Percentiles rank a stretch among this genome's conserved stretches.
Evolutionary conservation across 2,329 filamentous ascomycete genomes (phyloP).

Genomic region (Colletotrichum sp.): DNA sequence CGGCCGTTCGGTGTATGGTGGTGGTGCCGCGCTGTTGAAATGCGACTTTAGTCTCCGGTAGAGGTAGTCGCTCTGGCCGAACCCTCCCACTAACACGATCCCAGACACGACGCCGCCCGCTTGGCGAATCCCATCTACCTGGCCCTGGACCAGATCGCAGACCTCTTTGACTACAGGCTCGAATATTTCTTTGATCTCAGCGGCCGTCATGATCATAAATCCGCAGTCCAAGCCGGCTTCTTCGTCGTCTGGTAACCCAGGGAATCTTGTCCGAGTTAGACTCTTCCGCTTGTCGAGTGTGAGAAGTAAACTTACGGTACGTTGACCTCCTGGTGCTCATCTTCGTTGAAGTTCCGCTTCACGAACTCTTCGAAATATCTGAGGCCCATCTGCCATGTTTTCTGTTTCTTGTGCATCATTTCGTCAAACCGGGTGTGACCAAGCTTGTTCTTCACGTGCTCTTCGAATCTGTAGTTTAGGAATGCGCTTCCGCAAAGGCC

Average conservation of each 20-base stretch:
- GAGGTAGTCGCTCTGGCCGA: constrained; percentile 79
- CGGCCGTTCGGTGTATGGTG: constrained; percentile 71
- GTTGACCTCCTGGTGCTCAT: constrained; percentile 78
- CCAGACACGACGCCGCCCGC: constrained; percentile 69
- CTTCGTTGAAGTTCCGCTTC: constrained; percentile 82
- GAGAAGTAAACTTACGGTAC: constrained; percentile 59
- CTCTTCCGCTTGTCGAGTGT: background rate
- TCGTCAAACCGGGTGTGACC: constrained; percentile 70
- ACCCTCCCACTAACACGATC: constrained; percentile 83
- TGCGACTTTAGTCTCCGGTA: constrained; percentile 73
- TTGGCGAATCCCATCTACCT: constrained; percentile 65
- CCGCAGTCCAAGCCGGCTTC: constrained; percentile 76
- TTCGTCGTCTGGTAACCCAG: constrained; percentile 77
- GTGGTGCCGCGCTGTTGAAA: constrained; percentile 64
- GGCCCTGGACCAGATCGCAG: constrained; percentile 69
- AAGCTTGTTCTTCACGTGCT: constrained; percentile 72
- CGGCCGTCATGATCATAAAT: constrained; percentile 73
- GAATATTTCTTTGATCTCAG: constrained; percentile 74
- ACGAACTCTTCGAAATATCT: constrained; percentile 86
- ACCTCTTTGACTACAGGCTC: constrained; percentile 76
- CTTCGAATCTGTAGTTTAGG: constrained; percentile 80
- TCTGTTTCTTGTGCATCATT: constrained; percentile 79
- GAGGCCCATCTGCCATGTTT: constrained; percentile 80
- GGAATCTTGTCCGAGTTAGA: constrained; percentile 53
- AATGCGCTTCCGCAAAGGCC: constrained; percentile 80